These are phyloP conservation scores for Aspergillus versicolor DNA, from an alignment of 2,329 filamentous ascomycete species.

Conservation along the genomic window DNA sequence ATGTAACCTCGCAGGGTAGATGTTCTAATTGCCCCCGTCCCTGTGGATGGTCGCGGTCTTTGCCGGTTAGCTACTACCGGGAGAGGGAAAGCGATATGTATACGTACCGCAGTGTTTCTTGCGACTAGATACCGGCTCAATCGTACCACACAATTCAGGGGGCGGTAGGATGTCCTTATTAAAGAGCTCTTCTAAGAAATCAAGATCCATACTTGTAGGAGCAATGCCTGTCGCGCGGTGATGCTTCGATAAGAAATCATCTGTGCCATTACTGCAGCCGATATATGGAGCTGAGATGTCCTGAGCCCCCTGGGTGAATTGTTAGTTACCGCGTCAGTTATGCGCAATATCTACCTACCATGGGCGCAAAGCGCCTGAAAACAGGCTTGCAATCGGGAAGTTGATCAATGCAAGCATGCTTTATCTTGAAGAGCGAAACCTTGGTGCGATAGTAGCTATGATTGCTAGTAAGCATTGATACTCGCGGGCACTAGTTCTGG, in stretches of 20 bases:
- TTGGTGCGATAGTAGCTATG: constrained; percentile 12
- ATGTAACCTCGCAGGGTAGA: constrained; percentile 7
- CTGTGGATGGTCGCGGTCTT: constrained; percentile 12
- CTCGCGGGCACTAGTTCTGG: not conserved
- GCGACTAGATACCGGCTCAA: not conserved
- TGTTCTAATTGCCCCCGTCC: constrained; percentile 6
- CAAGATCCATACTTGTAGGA: not conserved
- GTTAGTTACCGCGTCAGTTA: not conserved
- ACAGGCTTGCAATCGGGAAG: constrained; percentile 11
- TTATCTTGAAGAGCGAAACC: not conserved
- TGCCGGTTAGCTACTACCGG: not conserved
- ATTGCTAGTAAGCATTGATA: constrained; percentile 1
- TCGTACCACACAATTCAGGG: constrained; percentile 8
- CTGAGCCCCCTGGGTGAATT: not conserved
- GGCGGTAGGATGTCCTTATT: constrained; percentile 2
- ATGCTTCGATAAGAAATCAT: constrained; percentile 1
- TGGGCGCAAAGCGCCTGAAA: constrained; percentile 2
- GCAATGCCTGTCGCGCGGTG: not conserved
- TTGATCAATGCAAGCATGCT: constrained; percentile 5
- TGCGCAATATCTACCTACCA: not conserved
- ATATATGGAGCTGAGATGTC: constrained; percentile 5
- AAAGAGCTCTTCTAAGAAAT: constrained; percentile 12
- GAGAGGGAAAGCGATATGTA: not conserved
- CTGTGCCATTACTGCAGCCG: constrained; percentile 2
- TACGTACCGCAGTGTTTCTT: not conserved